Percentiles rank a stretch among this genome's conserved stretches.
These are phyloP conservation scores for Leishmania braziliensis DNA, from an alignment of 208 protist species.

Conservation along the genomic window DNA sequence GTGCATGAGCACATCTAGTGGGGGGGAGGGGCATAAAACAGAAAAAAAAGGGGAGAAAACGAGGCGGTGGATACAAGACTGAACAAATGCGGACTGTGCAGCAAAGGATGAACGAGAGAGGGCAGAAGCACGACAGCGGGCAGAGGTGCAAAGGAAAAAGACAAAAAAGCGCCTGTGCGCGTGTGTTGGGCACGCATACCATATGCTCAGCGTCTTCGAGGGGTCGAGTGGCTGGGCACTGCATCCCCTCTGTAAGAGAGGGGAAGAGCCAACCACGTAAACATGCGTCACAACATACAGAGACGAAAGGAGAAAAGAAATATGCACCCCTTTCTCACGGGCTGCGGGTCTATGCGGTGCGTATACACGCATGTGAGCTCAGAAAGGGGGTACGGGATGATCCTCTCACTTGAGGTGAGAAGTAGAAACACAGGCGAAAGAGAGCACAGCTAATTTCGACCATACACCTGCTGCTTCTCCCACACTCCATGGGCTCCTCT, in stretches of 20 bases:
- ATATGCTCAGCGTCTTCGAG: not conserved
- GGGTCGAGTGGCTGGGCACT: not conserved
- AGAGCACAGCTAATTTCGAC: not conserved
- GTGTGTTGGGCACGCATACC: not conserved
- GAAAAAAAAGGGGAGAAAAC: not conserved
- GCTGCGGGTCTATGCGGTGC: not conserved
- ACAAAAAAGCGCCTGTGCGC: not conserved
- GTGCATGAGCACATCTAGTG: not conserved
- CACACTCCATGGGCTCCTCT: not conserved
- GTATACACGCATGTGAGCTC: not conserved
- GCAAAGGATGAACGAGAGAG: not conserved
- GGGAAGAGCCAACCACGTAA: conserved; percentile 12
- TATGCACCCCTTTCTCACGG: not conserved
- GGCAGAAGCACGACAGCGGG: not conserved
- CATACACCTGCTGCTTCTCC: no score
- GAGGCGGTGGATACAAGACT: not conserved
- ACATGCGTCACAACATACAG: conserved; percentile 1
- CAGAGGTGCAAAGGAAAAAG: not conserved
- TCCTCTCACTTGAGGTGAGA: not conserved
- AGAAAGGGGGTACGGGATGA: not conserved
- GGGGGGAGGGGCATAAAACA: not conserved
- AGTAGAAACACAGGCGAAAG: not conserved
- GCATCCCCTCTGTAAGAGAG: conserved; percentile 8
- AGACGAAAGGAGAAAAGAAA: conserved; percentile 18
- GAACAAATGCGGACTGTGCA: not conserved